These are phyloP conservation scores for Neonectria sp. DNA, from an alignment of 2,329 filamentous ascomycete species.

Conservation along the genomic window DNA sequence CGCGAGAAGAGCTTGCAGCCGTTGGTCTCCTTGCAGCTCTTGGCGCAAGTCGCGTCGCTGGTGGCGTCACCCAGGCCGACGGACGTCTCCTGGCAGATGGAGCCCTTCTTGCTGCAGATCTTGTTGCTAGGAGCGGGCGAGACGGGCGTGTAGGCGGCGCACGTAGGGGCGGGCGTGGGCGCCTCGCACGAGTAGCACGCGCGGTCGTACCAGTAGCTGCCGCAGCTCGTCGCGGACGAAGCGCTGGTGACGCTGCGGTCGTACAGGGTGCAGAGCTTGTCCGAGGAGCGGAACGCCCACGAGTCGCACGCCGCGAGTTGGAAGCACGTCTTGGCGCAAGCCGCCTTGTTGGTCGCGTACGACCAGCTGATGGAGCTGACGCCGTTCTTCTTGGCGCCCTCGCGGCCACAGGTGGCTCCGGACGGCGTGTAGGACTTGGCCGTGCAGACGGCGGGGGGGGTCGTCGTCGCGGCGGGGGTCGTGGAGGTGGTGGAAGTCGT, in stretches of 20 bases:
- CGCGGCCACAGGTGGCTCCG: constrained; percentile 1
- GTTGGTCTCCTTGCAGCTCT: neutral
- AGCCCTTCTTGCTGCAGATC: constrained; percentile 4
- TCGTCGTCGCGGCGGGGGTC: neutral
- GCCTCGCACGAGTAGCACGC: constrained; percentile 1
- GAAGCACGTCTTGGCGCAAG: neutral
- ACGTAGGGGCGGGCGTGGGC: neutral
- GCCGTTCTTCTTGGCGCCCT: constrained; percentile 5
- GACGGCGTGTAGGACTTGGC: neutral
- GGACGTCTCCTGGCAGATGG: constrained; percentile 1
- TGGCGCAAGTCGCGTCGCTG: constrained; percentile 5
- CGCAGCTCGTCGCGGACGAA: constrained; percentile 1
- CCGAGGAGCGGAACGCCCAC: neutral
- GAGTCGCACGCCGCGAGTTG: neutral
- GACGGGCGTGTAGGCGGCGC: neutral
- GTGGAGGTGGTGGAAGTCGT: neutral
- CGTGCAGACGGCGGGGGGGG: neutral
- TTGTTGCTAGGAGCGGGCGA: neutral
- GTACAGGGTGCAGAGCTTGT: constrained; percentile 1
- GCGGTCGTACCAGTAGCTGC: constrained; percentile 4
- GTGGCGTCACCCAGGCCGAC: constrained; percentile 1
- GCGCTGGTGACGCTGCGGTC: neutral
- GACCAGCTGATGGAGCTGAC: neutral
- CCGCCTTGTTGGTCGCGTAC: neutral
- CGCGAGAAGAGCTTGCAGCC: constrained; percentile 7